Conservation (phyloP, 2,329 filamentous ascomycete genomes). For the Trichoderma polysporum region DNA sequence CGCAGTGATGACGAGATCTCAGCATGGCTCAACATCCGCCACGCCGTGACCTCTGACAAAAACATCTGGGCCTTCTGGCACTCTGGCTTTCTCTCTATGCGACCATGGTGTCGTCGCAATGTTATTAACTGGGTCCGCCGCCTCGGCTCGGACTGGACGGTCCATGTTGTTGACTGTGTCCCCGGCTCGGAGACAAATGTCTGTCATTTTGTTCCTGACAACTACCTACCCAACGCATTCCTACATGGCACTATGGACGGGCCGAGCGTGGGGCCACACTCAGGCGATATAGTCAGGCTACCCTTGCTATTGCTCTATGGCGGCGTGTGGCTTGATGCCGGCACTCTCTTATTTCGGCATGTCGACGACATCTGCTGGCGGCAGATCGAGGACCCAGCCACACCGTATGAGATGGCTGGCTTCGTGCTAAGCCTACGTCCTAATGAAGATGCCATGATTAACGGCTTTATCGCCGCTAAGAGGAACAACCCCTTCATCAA, state of each 20-base stretch:
- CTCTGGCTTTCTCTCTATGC: constrained; percentile 35
- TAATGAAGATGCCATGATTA: constrained; percentile 30
- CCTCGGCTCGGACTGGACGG: constrained; percentile 37
- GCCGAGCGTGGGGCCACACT: constrained; percentile 43
- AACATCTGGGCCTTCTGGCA: constrained; percentile 48
- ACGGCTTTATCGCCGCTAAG: constrained; percentile 45
- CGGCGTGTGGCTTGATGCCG: constrained; percentile 46
- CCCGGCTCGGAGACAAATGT: constrained; percentile 38
- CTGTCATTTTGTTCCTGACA: constrained; percentile 35
- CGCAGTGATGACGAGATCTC: constrained; percentile 33
- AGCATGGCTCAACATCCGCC: constrained; percentile 30
- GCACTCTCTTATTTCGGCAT: constrained; percentile 42
- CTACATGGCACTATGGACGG: constrained; percentile 46
- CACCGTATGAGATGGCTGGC: constrained; percentile 33
- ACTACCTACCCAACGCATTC: constrained; percentile 42
- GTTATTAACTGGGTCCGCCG: constrained; percentile 40
- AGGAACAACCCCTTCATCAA: constrained; percentile 45
- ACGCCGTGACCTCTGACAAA: constrained; percentile 38
- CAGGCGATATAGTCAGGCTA: constrained; percentile 47
- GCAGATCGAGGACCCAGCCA: constrained; percentile 35
- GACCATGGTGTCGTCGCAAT: constrained; percentile 37
- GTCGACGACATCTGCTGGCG: constrained; percentile 46
- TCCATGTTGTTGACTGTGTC: constrained; percentile 41
- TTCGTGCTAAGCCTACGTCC: constrained; percentile 31
- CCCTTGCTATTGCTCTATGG: constrained; percentile 42